Evolutionary conservation across 192 early-diverging fungal species (phyloP).

Genomic region (Rhizoclosmatium globosum): DNA sequence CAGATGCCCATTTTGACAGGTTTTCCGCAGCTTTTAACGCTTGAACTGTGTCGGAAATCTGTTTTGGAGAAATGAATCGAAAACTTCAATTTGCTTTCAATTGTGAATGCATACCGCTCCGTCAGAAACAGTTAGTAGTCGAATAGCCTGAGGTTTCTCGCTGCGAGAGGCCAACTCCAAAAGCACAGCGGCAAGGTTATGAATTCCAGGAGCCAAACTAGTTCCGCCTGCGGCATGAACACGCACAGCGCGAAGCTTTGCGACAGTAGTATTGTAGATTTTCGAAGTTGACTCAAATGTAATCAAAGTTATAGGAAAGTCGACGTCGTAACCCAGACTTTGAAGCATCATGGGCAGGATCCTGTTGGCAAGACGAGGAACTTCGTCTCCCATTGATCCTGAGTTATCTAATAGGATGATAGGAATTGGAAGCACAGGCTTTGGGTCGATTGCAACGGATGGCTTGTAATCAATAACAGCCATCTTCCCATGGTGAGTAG

Average conservation of each 20-base stretch:
- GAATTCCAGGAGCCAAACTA: conserved; percentile 28
- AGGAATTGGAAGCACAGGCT: not conserved
- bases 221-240: conserved; percentile 28
- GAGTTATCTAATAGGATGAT: conserved; percentile 5
- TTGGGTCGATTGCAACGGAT: not conserved
- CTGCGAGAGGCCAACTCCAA: not conserved
- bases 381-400: conserved; percentile 40
- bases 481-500: not conserved
- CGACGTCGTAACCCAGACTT: conserved; percentile 11
- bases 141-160: not conserved
- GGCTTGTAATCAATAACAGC: not conserved
- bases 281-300: conserved; percentile 31
- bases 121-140: conserved; percentile 36
- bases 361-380: not conserved
- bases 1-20: not conserved
- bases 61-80: too few species aligned
- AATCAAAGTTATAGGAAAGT: not conserved
- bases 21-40: conserved; percentile 1
- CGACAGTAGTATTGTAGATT: conserved; percentile 13
- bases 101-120: conserved; percentile 19
- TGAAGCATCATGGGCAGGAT: conserved; percentile 21
- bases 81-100: too few species aligned
- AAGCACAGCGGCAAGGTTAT: not conserved
- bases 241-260: not conserved
- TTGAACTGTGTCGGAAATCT: conserved; percentile 14